These are phyloP conservation scores for Collybia nuda DNA, from an alignment of 768 basidiomycete species.

Conservation along the genomic window DNA sequence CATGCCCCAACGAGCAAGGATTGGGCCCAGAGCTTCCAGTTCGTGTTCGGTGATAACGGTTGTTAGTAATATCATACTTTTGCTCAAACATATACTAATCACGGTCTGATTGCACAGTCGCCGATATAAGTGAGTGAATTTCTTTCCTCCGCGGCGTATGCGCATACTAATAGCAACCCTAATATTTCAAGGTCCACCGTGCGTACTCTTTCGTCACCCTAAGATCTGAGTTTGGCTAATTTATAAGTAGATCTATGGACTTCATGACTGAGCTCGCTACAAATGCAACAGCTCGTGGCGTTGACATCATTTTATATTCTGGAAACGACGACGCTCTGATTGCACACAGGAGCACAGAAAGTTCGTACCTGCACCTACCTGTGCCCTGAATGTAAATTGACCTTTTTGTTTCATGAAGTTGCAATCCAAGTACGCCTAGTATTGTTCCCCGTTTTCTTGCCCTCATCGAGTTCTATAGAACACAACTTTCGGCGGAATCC, in stretches of 20 bases:
- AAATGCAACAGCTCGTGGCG: slow-evolving; percentile 51
- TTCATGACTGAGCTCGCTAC: slow-evolving; percentile 67
- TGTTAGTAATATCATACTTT: slow-evolving; percentile 20
- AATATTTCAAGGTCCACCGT: slow-evolving; percentile 33
- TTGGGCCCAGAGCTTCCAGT: slow-evolving; percentile 37
- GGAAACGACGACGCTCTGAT: slow-evolving; percentile 71
- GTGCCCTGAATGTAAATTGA: not conserved
- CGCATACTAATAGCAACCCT: too few species aligned
- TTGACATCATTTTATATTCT: slow-evolving; percentile 61
- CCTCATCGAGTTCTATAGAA: slow-evolving; percentile 42
- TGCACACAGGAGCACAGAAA: slow-evolving; percentile 62
- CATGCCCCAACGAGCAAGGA: slow-evolving; percentile 66
- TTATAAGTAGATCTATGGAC: slow-evolving; percentile 50
- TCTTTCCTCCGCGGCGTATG: too few species aligned
- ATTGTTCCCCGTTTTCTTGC: not conserved
- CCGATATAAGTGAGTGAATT: slow-evolving; percentile 35
- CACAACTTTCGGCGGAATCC: slow-evolving; percentile 76
- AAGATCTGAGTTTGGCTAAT: not conserved
- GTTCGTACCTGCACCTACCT: slow-evolving; percentile 30
- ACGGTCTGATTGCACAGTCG: slow-evolving; percentile 16
- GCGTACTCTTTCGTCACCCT: slow-evolving; percentile 11
- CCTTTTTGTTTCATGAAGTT: slow-evolving; percentile 39
- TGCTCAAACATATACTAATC: not conserved
- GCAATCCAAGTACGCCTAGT: slow-evolving; percentile 47
- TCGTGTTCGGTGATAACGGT: slow-evolving; percentile 35